Evolutionary conservation across 257 asterid genomes (phyloP), one percentile per base, ranked within the genome.

Genomic region (Schizonepeta tenuifolia): DNA sequence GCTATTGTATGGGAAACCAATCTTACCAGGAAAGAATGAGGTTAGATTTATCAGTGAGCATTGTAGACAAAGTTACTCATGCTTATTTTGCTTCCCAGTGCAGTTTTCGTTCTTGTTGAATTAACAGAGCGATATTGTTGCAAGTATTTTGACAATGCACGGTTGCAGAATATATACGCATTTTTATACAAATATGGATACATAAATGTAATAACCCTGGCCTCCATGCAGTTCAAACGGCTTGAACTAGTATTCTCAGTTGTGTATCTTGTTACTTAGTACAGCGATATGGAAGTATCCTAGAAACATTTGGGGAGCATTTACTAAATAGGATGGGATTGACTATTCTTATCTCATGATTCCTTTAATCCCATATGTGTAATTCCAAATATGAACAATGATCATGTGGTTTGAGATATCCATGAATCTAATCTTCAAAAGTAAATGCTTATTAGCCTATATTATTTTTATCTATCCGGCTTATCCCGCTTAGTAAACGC

Each of bases 11-110:
- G 98, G 95, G 53, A 94, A 88, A 63, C 96, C 97, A 13, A 94
- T 94, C 74, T 84, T 94, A 78, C 83, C 93, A 0, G 98, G 97
- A 43, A 94, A 88, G 84, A 82, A 72, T 75, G 98, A 91, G 98
- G 98, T 90, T 70, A 73, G 86, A 21, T 11, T 59, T 67, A 22
- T 83, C 35, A 63, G 3, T 53, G 60, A 65, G 38, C 9, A 41
- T 7, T 46, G 28, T 70, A 20, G 65, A 61, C 21, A 5, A 73
- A 71, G 74, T 64, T 68, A 67, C 60, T 70, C 43, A 9, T 67
- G 76, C 75, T 38, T 76, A 15, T 63, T 41, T 62, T 67, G 14
- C 71, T 77, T 38, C 51, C 28, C 13, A 24, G 20, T 69, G 75
- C 50, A 40, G 56, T 73, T 59, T 0, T 59, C n/a, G 41, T 51